Conservation (phyloP, 805 yeast genomes). For the Trichomonascus vanleenenianus region DNA sequence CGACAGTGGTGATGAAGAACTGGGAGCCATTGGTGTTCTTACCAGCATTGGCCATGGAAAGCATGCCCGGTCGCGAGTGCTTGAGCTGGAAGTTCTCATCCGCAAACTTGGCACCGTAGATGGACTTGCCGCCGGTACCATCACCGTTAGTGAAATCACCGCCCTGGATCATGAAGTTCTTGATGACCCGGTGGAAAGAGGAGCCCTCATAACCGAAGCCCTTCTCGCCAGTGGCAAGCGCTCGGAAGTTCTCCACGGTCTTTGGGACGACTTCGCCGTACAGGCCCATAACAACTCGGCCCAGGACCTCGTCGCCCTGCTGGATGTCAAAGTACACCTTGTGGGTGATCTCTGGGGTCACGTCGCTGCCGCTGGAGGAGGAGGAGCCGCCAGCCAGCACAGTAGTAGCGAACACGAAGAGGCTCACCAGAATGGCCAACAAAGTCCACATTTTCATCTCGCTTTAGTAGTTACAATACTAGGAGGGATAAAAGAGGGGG, state of each 20-base stretch:
- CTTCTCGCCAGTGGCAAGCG: slow-evolving; percentile 69
- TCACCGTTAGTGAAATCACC: slow-evolving; percentile 64
- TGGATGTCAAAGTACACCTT: slow-evolving; percentile 80
- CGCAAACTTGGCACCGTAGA: slow-evolving; percentile 61
- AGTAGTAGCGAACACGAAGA: slow-evolving; percentile 12
- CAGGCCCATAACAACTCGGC: slow-evolving; percentile 79
- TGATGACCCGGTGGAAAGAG: slow-evolving; percentile 65
- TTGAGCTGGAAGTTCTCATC: slow-evolving; percentile 68
- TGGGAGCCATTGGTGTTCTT: slow-evolving; percentile 76
- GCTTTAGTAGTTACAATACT: too few species aligned
- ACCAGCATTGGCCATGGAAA: slow-evolving; percentile 77
- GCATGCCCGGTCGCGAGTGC: slow-evolving; percentile 54
- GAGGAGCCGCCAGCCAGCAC: slow-evolving; percentile 13
- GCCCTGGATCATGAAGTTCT: slow-evolving; percentile 76
- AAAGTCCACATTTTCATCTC: slow-evolving; percentile 21
- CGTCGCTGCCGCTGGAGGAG: slow-evolving; percentile 12
- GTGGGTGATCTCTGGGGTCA: slow-evolving; percentile 50
- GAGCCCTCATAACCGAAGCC: slow-evolving; percentile 57
- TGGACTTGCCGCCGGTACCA: slow-evolving; percentile 74
- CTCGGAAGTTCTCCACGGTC: slow-evolving; percentile 83
- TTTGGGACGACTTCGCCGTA: slow-evolving; percentile 82
- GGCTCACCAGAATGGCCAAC: slow-evolving; percentile 15
- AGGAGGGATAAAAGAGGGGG: too few species aligned
- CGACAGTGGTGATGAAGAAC: slow-evolving; percentile 89
- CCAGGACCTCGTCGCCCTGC: slow-evolving; percentile 70